phyloP scores from a whole-genome alignment of 1,139 yeast species.

The Pichia sp. region DNA sequence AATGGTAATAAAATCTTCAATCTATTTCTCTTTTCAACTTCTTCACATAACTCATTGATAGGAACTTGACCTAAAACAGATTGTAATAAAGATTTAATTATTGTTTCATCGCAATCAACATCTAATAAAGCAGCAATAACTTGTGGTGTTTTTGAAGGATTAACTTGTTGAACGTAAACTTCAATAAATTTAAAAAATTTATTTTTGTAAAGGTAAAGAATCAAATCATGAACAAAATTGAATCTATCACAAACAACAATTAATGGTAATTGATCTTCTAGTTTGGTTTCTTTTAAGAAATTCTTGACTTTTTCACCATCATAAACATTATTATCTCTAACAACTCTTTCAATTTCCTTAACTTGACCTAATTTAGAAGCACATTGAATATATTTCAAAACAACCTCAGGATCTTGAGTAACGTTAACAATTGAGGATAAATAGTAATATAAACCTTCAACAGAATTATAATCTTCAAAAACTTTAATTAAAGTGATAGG shows the following conservation, averaged over 20 bases:
- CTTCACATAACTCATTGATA: constrained; percentile 77
- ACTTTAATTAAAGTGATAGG: constrained; percentile 76
- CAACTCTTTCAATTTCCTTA: constrained; percentile 92
- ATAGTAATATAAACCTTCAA: constrained; percentile 91
- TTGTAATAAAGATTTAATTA: constrained; percentile 72
- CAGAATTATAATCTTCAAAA: constrained; percentile 88
- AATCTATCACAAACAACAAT: constrained; percentile 94
- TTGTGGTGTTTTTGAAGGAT: constrained; percentile 92
- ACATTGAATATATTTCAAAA: constrained; percentile 89
- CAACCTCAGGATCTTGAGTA: constrained; percentile 92
- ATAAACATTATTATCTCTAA: constrained; percentile 87
- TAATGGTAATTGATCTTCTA: constrained; percentile 93
- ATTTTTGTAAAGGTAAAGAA: constrained; percentile 87
- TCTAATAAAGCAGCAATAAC: constrained; percentile 94
- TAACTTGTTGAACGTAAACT: constrained; percentile 95
- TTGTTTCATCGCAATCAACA: constrained; percentile 91
- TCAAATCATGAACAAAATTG: constrained; percentile 87
- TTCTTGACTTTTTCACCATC: constrained; percentile 97
- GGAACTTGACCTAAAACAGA: constrained; percentile 96
- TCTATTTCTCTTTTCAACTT: constrained; percentile 95
- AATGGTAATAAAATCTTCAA: constrained; percentile 86
- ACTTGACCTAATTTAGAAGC: constrained; percentile 87
- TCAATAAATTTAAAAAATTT: constrained; percentile 94
- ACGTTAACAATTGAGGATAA: constrained; percentile 88
- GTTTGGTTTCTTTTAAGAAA: constrained; percentile 86